Conservation (phyloP, 2,329 filamentous ascomycete genomes). For the Epichloe uncinata region DNA sequence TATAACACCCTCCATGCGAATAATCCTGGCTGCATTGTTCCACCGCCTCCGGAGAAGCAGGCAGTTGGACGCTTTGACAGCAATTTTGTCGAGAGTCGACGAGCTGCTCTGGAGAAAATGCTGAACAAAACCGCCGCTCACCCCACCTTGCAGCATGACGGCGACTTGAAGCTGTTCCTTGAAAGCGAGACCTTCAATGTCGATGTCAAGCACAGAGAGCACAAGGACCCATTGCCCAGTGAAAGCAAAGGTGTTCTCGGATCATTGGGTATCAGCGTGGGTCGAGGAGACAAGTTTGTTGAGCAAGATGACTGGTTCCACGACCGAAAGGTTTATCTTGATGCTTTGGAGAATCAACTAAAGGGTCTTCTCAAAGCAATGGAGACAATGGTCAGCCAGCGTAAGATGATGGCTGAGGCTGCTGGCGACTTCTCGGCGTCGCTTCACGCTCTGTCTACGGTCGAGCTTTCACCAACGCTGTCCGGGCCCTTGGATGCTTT, state of each 20-base stretch:
- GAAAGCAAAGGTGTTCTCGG: constrained; percentile 93
- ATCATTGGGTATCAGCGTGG: constrained; percentile 66
- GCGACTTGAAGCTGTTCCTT: constrained; percentile 87
- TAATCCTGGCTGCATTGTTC: constrained; percentile 88
- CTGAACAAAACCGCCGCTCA: constrained; percentile 89
- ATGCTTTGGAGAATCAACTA: constrained; percentile 83
- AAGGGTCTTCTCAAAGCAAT: constrained; percentile 86
- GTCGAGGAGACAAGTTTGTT: constrained; percentile 75
- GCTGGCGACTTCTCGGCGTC: constrained; percentile 89
- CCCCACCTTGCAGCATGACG: constrained; percentile 81
- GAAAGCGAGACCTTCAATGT: constrained; percentile 94
- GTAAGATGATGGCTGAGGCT: constrained; percentile 86
- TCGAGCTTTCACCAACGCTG: constrained; percentile 80
- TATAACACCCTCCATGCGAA: constrained; percentile 91
- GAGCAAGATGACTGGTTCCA: constrained; percentile 99
- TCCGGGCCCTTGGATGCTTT: constrained; percentile 83
- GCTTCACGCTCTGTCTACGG: constrained; percentile 80
- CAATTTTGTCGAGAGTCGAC: constrained; percentile 88
- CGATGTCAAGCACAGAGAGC: constrained; percentile 95
- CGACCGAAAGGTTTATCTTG: constrained; percentile 86
- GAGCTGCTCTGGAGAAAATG: constrained; percentile 92
- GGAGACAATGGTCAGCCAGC: constrained; percentile 81
- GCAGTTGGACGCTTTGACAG: constrained; percentile 90
- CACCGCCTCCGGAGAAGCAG: constrained; percentile 94
- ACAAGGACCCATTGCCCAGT: constrained; percentile 68